A percentile compares a stretch with the other conserved stretches of the same genome.
phyloP scores from a whole-genome alignment of 345 rosid genomes.

The Rhodomyrtus tomentosa region DNA sequence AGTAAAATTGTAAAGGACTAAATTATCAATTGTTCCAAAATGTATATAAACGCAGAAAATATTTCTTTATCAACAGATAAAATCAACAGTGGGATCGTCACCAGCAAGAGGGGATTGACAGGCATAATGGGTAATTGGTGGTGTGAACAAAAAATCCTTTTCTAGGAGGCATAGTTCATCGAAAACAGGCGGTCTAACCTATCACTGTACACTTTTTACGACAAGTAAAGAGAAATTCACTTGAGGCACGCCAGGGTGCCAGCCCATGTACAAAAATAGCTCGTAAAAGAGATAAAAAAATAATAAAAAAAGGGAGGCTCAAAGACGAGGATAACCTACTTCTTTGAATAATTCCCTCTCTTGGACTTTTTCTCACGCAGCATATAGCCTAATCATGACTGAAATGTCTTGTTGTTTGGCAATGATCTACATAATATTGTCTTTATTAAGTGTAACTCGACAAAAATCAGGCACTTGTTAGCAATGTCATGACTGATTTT shows the following conservation, averaged over 20 bases:
- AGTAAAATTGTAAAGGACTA: conserved; percentile 12
- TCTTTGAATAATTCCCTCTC: neutral
- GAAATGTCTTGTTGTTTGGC: neutral
- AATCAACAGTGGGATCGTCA: neutral
- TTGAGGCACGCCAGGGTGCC: neutral
- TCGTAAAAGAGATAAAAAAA: neutral
- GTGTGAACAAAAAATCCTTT: neutral
- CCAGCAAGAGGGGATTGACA: neutral
- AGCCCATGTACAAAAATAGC: neutral
- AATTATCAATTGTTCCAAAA: neutral
- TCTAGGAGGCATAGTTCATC: neutral
- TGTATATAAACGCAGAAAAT: neutral
- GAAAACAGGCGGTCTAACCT: neutral
- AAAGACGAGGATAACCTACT: neutral
- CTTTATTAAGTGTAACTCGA: neutral
- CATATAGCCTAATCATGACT: neutral
- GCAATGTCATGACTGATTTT: neutral
- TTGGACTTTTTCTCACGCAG: neutral
- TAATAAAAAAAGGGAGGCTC: neutral
- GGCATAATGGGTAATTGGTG: neutral
- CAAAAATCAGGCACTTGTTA: neutral
- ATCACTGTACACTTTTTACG: neutral
- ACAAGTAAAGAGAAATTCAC: neutral
- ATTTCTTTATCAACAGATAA: neutral
- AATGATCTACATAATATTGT: neutral